Evolutionary conservation across 2,329 filamentous ascomycete genomes (phyloP), one percentile per base, ranked within the genome.

Genomic region (Sporothrix luriei): DNA sequence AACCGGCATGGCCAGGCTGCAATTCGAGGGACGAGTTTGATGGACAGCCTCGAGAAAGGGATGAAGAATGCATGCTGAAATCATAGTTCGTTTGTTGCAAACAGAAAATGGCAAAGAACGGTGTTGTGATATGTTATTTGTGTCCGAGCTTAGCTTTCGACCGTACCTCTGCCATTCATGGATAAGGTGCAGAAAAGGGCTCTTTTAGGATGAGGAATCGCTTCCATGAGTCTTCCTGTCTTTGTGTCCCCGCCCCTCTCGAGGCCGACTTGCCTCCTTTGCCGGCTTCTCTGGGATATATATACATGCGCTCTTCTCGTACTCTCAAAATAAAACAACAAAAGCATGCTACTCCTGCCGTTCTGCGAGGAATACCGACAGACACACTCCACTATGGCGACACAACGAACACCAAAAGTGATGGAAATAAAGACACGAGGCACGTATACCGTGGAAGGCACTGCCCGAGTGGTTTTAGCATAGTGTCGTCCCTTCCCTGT

Each of bases 1-100:
- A 78, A 73, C 3, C 74, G 80, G 48, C 66, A 65, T 4, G 79
- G 79, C 1, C 72, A 65, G 21, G 70, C 73, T 19, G 77, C 74
- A 16, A 55, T 61, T 16, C 73, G 75, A 72, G 79, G 78, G 0
- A 69, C 68, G 24, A 54, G n/a, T 2, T 66, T 81, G n/a, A 69
- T 81, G 1, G 46, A 68, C 0, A 66, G 70, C 19, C 71, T 80
- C 10, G 75, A 75, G 9, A 7, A 9, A 4, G 64, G 65, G 13
- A 68, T 71, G 57, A 52, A 62, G 6, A 10, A 5, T 13, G 19
- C 57, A 26, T 62, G 21, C 43, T 33, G 33, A 33, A 7, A 33
- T 33, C 33, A 33, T 33, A 33, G 33, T 33, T 33, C 33, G 33
- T 33, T 21, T 16, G 13, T 43, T 19, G 26, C 6, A 46, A 19